phyloP scores from a whole-genome alignment of 148 eudicot species.

The Fagopyrum tataricum region DNA sequence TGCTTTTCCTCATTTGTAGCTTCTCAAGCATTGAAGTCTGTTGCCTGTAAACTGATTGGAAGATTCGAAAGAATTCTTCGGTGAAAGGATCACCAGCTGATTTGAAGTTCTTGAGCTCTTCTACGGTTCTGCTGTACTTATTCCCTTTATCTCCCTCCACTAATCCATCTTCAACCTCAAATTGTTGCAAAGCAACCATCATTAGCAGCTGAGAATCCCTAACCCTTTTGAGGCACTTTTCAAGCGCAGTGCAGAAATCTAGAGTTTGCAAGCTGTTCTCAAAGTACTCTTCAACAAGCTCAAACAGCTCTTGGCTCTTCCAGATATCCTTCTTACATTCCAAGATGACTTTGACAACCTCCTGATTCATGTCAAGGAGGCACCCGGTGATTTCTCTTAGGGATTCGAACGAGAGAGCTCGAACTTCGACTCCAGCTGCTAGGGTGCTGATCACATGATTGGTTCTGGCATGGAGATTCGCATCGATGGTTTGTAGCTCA shows the following conservation, averaged over 20 bases:
- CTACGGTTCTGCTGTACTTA: conserved; percentile 49
- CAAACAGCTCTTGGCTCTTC: conserved; percentile 88
- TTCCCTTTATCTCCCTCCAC: conserved; percentile 22
- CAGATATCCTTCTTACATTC: conserved; percentile 95
- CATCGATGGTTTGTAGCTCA: conserved; percentile 63
- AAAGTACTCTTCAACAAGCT: conserved; percentile 94
- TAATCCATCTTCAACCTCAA: conserved; percentile 58
- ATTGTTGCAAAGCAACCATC: conserved; percentile 73
- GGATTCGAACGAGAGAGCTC: conserved; percentile 77
- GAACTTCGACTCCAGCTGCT: conserved; percentile 76
- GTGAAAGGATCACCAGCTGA: conserved; percentile 83
- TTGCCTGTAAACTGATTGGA: conserved; percentile 72
- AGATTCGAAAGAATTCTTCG: conserved; percentile 67
- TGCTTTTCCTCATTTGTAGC: conserved; percentile 57
- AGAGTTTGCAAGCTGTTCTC: conserved; percentile 85
- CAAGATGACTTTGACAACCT: conserved; percentile 86
- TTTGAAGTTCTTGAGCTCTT: conserved; percentile 71
- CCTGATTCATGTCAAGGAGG: conserved; percentile 89
- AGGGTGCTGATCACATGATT: conserved; percentile 61
- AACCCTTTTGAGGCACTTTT: conserved; percentile 77
- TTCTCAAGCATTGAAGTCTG: conserved; percentile 80
- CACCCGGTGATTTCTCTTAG: conserved; percentile 87
- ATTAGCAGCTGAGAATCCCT: conserved; percentile 71
- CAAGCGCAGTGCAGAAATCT: conserved; percentile 87
- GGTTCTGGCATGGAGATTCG: conserved; percentile 59